Evolutionary conservation across 148 eudicot species (phyloP).

Genomic region (Rhododendron williamsianum): DNA sequence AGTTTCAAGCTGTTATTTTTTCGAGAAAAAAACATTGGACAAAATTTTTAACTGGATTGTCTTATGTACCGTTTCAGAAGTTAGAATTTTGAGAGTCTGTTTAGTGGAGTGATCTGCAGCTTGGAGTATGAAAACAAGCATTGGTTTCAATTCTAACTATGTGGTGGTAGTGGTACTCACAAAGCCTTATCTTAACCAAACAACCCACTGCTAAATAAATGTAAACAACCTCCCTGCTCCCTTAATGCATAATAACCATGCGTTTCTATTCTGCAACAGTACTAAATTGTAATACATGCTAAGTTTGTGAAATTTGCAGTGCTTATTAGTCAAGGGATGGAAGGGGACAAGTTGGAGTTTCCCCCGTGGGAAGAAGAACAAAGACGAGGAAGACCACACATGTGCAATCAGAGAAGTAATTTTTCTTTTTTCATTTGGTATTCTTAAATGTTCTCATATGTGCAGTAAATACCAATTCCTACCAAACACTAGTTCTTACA

Average conservation of each 20-base stretch:
- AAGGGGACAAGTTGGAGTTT: conserved; percentile 99
- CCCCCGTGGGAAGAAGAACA: conserved; percentile 95
- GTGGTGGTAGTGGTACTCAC: background rate
- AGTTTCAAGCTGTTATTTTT: background rate
- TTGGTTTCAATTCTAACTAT: background rate
- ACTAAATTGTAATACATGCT: background rate
- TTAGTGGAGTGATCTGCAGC: background rate
- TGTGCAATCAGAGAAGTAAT: conserved; percentile 97
- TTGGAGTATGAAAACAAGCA: background rate
- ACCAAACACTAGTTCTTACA: background rate
- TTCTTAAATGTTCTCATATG: background rate
- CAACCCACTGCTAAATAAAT: background rate
- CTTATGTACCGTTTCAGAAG: background rate
- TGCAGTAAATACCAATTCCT: background rate
- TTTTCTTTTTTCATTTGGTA: background rate
- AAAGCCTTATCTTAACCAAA: background rate
- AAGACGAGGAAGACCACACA: conserved; percentile 95
- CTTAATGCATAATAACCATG: background rate
- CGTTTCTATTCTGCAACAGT: background rate
- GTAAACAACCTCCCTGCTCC: background rate
- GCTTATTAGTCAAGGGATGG: conserved; percentile 97
- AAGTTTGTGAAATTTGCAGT: conserved; percentile 40
- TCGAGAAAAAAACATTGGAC: background rate
- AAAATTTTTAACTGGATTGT: background rate
- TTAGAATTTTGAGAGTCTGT: background rate